Conservation (phyloP, 2,329 filamentous ascomycete genomes). For the Pseudocercospora musae region DNA sequence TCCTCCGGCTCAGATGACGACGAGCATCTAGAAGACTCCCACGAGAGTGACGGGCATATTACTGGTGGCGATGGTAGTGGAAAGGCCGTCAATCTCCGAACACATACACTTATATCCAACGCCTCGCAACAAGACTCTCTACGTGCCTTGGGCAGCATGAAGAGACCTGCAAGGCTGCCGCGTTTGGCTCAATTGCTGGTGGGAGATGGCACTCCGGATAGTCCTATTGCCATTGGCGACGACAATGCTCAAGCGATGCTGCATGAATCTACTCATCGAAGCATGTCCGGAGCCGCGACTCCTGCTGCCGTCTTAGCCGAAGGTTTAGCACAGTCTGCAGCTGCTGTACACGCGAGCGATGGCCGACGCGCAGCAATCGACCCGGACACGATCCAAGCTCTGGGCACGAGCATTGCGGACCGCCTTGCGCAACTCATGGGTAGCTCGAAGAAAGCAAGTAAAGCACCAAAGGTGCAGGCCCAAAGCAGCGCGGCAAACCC, state of each 20-base stretch:
- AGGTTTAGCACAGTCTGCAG: constrained; percentile 1
- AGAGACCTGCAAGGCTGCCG: constrained; percentile 14
- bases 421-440: constrained; percentile 35
- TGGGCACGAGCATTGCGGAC: constrained; percentile 36
- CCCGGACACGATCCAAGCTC: constrained; percentile 30
- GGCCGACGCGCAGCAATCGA: constrained; percentile 19
- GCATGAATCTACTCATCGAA: not conserved
- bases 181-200: constrained; percentile 23
- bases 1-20: constrained; percentile 36
- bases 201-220: constrained; percentile 8
- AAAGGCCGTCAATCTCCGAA: not conserved
- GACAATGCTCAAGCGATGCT: constrained; percentile 5
- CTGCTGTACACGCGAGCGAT: not conserved
- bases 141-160: not conserved
- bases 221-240: not conserved
- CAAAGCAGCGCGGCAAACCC: constrained; percentile 20
- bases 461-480: constrained; percentile 9
- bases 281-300: not conserved
- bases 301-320: not conserved
- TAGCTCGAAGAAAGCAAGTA: constrained; percentile 13
- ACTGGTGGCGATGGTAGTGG: constrained; percentile 7
- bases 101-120: not conserved
- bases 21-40: constrained; percentile 32
- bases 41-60: constrained; percentile 20
- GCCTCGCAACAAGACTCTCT: not conserved